phyloP scores from a whole-genome alignment of 352 stramenopile genomes.

The Globisporangium viniferum region DNA sequence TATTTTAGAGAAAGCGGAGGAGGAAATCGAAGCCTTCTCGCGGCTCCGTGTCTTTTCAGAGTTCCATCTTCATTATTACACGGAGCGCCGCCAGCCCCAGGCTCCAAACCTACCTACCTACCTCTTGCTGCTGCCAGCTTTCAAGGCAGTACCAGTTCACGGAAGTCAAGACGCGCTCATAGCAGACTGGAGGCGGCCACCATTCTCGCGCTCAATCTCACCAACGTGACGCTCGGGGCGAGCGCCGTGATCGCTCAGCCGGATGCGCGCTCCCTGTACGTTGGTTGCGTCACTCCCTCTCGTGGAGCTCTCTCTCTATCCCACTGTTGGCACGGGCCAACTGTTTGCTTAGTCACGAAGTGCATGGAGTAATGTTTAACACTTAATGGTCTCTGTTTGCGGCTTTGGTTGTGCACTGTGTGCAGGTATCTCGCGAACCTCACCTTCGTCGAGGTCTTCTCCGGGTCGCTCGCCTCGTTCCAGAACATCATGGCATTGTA shows the following conservation, averaged over 20 bases:
- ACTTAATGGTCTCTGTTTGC: not conserved
- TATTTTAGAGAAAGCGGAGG: not conserved
- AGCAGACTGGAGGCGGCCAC: not conserved
- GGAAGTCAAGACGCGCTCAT: not conserved
- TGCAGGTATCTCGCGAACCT: conserved; percentile 18
- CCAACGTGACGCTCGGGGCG: conserved; percentile 16
- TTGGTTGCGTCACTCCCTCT: not conserved
- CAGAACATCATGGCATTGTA: conserved; percentile 21
- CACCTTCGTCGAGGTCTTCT: conserved; percentile 20
- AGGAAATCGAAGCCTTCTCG: not conserved
- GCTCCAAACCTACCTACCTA: too few relatives aligned
- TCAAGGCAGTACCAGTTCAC: not conserved
- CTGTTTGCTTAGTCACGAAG: too few relatives aligned
- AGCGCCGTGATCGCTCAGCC: conserved; percentile 18
- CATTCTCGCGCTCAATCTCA: conserved; percentile 15
- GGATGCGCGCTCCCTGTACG: conserved; percentile 16
- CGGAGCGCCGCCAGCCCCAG: not conserved
- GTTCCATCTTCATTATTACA: not conserved
- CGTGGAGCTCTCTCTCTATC: not conserved
- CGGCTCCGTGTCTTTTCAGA: not conserved
- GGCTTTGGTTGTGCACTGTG: not conserved
- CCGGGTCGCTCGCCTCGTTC: conserved; percentile 17
- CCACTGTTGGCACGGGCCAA: not conserved
- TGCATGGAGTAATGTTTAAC: too few relatives aligned
- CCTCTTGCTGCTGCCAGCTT: not conserved